Conservation (phyloP, 2,329 filamentous ascomycete genomes). For the Colletotrichum filicis region DNA sequence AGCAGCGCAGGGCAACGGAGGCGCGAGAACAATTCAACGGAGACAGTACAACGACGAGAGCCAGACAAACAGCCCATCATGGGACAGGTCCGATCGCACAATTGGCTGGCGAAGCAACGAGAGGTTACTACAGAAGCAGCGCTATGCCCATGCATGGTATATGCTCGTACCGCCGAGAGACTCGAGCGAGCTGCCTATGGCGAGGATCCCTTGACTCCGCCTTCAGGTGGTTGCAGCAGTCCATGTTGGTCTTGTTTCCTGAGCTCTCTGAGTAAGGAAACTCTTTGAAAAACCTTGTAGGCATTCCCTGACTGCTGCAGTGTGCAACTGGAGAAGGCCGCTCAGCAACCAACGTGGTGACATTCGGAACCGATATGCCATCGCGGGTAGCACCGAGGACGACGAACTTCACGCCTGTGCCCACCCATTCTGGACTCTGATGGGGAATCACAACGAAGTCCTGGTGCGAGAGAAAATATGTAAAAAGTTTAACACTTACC, state of each 20-base stretch:
- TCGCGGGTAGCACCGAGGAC: slow-evolving; percentile 7
- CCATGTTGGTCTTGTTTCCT: slow-evolving; percentile 18
- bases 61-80: not conserved
- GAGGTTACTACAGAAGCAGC: not conserved
- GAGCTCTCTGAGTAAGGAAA: slow-evolving; percentile 5
- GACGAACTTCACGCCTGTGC: slow-evolving; percentile 3
- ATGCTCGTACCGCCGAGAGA: slow-evolving; percentile 22
- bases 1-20: not conserved
- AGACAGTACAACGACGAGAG: not conserved
- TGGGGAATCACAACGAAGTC: slow-evolving; percentile 23
- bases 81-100: slow-evolving; percentile 4
- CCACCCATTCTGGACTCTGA: slow-evolving; percentile 17
- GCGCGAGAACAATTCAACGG: not conserved
- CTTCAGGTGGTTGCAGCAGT: slow-evolving; percentile 1
- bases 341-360: slow-evolving; percentile 11
- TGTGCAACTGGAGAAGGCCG: slow-evolving; percentile 1
- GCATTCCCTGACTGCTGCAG: slow-evolving; percentile 2
- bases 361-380: slow-evolving; percentile 23
- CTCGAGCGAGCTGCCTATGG: slow-evolving; percentile 21
- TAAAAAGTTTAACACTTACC: slow-evolving; percentile 1
- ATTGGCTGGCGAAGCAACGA: slow-evolving; percentile 9
- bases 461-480: slow-evolving; percentile 23
- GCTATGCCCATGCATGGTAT: slow-evolving; percentile 16
- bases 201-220: slow-evolving; percentile 23
- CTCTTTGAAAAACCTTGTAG: not conserved